Conservation (phyloP, 2,329 filamentous ascomycete species). For the Grosmannia serpens region DNA sequence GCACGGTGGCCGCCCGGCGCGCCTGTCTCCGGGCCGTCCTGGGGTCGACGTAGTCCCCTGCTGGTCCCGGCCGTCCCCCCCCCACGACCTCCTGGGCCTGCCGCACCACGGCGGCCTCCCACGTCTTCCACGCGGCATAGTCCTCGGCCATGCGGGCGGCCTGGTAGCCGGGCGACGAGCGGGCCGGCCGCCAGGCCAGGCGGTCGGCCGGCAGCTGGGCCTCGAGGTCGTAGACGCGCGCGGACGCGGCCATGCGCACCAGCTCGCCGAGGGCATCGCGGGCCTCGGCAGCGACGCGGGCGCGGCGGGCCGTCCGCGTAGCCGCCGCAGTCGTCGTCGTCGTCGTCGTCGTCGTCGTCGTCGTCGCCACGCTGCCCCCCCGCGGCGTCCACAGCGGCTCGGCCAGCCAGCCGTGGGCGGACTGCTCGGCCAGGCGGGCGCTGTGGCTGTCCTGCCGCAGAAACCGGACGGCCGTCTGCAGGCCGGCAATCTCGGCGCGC, state of each 20-base stretch:
- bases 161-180: slow-evolving; percentile 52
- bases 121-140: slow-evolving; percentile 48
- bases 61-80: slow-evolving; percentile 8
- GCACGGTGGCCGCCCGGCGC: slow-evolving; percentile 26
- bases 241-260: slow-evolving; percentile 45
- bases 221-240: slow-evolving; percentile 48
- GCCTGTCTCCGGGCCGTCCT: slow-evolving; percentile 16
- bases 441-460: slow-evolving; percentile 56
- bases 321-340: too few species aligned
- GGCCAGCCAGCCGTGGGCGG: slow-evolving; percentile 48
- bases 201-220: slow-evolving; percentile 8
- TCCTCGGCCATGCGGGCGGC: slow-evolving; percentile 55
- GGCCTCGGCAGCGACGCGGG: slow-evolving; percentile 45
- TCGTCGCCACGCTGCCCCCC: too few species aligned
- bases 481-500: slow-evolving; percentile 52
- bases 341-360: too few species aligned
- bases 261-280: slow-evolving; percentile 54
- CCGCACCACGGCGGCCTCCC: slow-evolving; percentile 42
- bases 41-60: slow-evolving; percentile 13
- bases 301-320: slow-evolving; percentile 20
- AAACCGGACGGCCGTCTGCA: slow-evolving; percentile 56
- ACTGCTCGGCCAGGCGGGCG: slow-evolving; percentile 45
- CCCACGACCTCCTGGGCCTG: slow-evolving; percentile 31
- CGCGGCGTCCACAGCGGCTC: slow-evolving; percentile 39
- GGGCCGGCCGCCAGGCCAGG: slow-evolving; percentile 50